A percentile compares a stretch with the other conserved stretches of the same genome.
These are phyloP conservation scores for Verticillium isaacii DNA, from an alignment of 2,329 filamentous ascomycete genomes.

Conservation along the genomic window DNA sequence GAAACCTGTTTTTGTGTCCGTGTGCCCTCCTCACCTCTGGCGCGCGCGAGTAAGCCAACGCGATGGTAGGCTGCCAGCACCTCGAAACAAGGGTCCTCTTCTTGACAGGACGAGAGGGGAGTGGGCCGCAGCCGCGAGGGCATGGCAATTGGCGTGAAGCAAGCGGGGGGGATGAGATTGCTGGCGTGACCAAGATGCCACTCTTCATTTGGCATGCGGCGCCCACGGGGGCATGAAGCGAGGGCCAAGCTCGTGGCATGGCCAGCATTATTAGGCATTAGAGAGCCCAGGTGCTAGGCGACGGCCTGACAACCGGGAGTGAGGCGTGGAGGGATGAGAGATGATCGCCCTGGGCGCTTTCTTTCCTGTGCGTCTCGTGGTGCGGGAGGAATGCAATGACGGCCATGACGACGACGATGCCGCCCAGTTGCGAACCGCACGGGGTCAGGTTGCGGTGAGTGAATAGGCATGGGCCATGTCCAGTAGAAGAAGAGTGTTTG, in stretches of 20 bases:
- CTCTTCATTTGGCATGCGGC: background rate
- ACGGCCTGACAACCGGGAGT: too few species aligned
- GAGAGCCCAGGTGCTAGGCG: too few species aligned
- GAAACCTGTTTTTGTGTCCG: background rate
- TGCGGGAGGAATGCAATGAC: too few species aligned
- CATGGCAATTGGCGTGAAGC: background rate
- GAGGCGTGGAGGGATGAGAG: too few species aligned
- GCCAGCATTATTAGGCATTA: too few species aligned
- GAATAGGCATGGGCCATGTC: background rate
- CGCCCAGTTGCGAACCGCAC: too few species aligned
- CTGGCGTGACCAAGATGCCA: background rate
- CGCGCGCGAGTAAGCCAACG: background rate
- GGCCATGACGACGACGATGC: too few species aligned
- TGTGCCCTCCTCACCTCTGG: background rate
- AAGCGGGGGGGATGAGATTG: background rate
- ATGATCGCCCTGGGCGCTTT: too few species aligned
- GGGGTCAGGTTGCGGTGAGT: background rate
- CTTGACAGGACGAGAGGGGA: background rate
- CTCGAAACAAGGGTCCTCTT: background rate
- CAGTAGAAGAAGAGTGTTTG: background rate
- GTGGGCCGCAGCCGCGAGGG: background rate
- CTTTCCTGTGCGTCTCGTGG: too few species aligned
- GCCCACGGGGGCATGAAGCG: background rate
- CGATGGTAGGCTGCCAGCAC: background rate
- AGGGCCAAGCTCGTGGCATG: background rate